Percentiles rank a stretch among this genome's conserved stretches.
phyloP scores from a whole-genome alignment of 805 yeast species.

The Candida pseudoglaebosa region DNA sequence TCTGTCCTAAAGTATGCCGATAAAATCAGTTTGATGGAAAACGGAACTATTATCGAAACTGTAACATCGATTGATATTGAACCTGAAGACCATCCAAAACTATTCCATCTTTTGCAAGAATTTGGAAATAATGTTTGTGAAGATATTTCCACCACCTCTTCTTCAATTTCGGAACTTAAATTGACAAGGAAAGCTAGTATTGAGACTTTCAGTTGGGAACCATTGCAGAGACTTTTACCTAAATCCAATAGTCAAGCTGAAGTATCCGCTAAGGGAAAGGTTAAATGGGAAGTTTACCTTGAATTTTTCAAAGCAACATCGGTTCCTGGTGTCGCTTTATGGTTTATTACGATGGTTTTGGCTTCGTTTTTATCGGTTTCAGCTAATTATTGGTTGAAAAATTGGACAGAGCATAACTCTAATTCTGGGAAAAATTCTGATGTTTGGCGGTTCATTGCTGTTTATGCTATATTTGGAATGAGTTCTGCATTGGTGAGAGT shows the following conservation, averaged over 20 bases:
- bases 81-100: constrained; percentile 16
- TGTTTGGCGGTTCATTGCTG: constrained; percentile 44
- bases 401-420: constrained; percentile 60
- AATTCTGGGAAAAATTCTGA: constrained; percentile 38
- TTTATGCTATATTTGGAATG: constrained; percentile 56
- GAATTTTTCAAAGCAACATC: constrained; percentile 62
- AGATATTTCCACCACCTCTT: neutral
- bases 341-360: constrained; percentile 16
- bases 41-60: constrained; percentile 52
- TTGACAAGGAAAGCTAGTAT: constrained; percentile 43
- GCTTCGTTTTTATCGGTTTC: constrained; percentile 31
- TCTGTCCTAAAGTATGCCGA: constrained; percentile 55
- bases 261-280: constrained; percentile 55
- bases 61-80: constrained; percentile 26
- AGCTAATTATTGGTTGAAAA: constrained; percentile 62
- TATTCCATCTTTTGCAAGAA: constrained; percentile 34
- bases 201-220: constrained; percentile 52
- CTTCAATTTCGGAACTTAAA: neutral
- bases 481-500: constrained; percentile 47
- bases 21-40: constrained; percentile 54
- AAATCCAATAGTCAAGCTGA: constrained; percentile 30
- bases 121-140: constrained; percentile 20
- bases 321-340: constrained; percentile 43
- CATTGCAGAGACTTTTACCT: constrained; percentile 26
- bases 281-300: constrained; percentile 48